A percentile compares a stretch with the other conserved stretches of the same genome.
Conservation (phyloP, 2,329 filamentous ascomycete species). For the Ophidiomyces ophidiicola region DNA sequence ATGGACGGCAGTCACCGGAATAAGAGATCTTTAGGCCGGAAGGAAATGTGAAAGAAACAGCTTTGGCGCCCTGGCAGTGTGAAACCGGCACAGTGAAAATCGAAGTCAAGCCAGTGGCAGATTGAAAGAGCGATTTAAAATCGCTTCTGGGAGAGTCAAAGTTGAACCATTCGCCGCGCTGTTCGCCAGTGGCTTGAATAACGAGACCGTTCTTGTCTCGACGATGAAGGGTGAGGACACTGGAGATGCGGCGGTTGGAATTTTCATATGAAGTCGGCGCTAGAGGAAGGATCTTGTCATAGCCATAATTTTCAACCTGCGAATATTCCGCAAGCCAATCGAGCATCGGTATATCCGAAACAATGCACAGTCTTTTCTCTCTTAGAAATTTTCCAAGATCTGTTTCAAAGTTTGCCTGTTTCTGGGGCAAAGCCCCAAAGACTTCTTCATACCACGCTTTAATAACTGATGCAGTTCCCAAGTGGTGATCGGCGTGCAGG, state of each 20-base stretch:
- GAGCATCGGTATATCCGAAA: conserved; percentile 60
- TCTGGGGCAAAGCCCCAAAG: conserved; percentile 30
- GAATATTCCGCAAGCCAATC: conserved; percentile 69
- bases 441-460: conserved; percentile 61
- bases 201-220: conserved; percentile 7
- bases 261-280: conserved; percentile 27
- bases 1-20: conserved; percentile 86
- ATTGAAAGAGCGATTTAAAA: conserved; percentile 33
- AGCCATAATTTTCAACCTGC: conserved; percentile 63
- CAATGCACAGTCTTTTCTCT: conserved; percentile 46
- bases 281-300: conserved; percentile 44
- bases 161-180: conserved; percentile 17
- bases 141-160: conserved; percentile 18
- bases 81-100: conserved; percentile 57
- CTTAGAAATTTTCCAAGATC: conserved; percentile 28
- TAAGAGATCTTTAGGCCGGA: conserved; percentile 78
- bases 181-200: conserved; percentile 7
- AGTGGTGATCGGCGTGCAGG: conserved; percentile 88
- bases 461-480: conserved; percentile 72
- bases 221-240: conserved; percentile 10
- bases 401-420: conserved; percentile 29
- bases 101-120: conserved; percentile 49
- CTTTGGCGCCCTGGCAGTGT: conserved; percentile 71
- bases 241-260: conserved; percentile 14
- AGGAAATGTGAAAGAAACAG: conserved; percentile 63